Evolutionary conservation across 768 basidiomycete genomes (phyloP).

Genomic region (Lactarius akahatsu): DNA sequence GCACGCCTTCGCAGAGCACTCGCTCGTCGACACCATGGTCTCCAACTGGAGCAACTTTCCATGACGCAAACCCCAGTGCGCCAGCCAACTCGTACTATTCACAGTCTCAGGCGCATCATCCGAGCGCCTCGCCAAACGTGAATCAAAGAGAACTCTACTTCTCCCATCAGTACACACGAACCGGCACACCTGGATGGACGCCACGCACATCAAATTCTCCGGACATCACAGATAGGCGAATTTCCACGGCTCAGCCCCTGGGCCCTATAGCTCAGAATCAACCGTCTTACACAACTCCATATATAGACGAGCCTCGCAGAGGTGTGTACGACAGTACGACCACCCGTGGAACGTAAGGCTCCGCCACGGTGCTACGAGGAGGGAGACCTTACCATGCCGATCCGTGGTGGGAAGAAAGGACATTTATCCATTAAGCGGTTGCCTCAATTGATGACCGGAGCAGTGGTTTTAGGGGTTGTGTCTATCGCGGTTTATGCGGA

Average conservation of each 20-base stretch:
- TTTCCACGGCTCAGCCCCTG: slow-evolving; percentile 11
- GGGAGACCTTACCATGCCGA: background rate
- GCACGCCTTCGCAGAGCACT: slow-evolving; percentile 5
- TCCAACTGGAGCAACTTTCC: background rate
- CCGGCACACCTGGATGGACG: slow-evolving; percentile 17
- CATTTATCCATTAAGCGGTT: slow-evolving; percentile 3
- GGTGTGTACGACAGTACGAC: slow-evolving; percentile 6
- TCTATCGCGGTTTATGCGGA: slow-evolving; percentile 6
- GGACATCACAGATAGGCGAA: slow-evolving; percentile 16
- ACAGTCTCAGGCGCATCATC: slow-evolving; percentile 9
- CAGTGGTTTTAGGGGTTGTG: background rate
- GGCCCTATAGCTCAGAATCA: slow-evolving; percentile 15
- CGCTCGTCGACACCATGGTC: slow-evolving; percentile 15
- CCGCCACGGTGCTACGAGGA: too few relatives aligned
- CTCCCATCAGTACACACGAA: slow-evolving; percentile 13
- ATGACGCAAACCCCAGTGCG: background rate
- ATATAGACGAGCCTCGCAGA: slow-evolving; percentile 16
- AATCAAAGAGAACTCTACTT: slow-evolving; percentile 15
- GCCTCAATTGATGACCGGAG: background rate
- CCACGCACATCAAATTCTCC: slow-evolving; percentile 16
- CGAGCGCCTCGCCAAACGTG: slow-evolving; percentile 9
- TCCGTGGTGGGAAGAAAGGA: background rate
- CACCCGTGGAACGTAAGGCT: slow-evolving; percentile 6
- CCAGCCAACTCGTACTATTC: slow-evolving; percentile 14
- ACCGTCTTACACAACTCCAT: slow-evolving; percentile 8